These are phyloP conservation scores for Wickerhamiella musiphila DNA, from an alignment of 805 yeast genomes.

Conservation along the genomic window DNA sequence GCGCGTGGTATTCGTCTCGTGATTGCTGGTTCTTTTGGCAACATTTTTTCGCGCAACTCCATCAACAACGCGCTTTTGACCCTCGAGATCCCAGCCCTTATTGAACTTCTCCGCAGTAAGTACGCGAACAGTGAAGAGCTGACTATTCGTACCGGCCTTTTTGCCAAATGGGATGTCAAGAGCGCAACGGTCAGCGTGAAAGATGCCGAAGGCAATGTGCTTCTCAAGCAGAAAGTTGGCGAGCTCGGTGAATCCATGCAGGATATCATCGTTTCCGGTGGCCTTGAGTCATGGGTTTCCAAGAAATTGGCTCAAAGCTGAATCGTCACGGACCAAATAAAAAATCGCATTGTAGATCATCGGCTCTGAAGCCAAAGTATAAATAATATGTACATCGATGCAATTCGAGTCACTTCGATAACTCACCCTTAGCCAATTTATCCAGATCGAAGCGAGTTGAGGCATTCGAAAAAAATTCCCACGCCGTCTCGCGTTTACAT, in stretches of 20 bases:
- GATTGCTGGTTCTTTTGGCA: slow-evolving; percentile 94
- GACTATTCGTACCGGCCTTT: slow-evolving; percentile 91
- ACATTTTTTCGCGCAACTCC: slow-evolving; percentile 87
- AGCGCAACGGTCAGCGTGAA: slow-evolving; percentile 63
- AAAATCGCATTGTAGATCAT: no score
- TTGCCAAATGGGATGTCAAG: slow-evolving; percentile 82
- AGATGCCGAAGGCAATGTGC: slow-evolving; percentile 35
- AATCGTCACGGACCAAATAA: no score
- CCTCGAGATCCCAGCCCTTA: slow-evolving; percentile 78
- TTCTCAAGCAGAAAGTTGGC: slow-evolving; percentile 77
- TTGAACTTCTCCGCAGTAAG: slow-evolving; percentile 54
- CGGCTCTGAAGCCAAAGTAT: no score
- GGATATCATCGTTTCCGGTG: slow-evolving; percentile 93
- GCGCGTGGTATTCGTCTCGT: slow-evolving; percentile 88
- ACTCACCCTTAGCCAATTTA: no score
- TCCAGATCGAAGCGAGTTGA: no score
- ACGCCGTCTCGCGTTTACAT: slow-evolving; percentile 8
- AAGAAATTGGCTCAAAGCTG: no score
- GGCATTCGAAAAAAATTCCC: slow-evolving; percentile 5
- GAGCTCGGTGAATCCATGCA: slow-evolving; percentile 90
- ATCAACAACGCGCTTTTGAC: slow-evolving; percentile 92
- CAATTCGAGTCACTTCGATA: no score
- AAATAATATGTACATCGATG: no score
- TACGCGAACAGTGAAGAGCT: slow-evolving; percentile 43
- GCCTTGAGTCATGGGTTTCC: slow-evolving; percentile 91